These are phyloP conservation scores for Aspergillus sp. DNA, from an alignment of 2,329 filamentous ascomycete genomes.

Conservation along the genomic window DNA sequence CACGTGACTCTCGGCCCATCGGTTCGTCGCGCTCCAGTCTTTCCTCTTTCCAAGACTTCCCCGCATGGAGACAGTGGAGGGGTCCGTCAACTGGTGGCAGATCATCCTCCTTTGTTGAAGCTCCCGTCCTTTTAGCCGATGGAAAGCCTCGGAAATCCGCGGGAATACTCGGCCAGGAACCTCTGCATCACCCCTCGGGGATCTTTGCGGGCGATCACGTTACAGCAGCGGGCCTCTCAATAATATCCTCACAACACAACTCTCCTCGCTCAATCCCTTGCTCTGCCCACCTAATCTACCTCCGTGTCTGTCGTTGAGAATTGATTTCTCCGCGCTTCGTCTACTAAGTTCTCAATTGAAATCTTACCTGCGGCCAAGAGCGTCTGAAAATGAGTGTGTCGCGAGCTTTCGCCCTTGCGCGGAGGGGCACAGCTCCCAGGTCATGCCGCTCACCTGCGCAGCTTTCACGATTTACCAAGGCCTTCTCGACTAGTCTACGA, in stretches of 20 bases:
- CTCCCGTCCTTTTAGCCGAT: constrained; percentile 1
- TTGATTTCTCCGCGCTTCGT: neutral
- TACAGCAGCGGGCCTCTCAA: neutral
- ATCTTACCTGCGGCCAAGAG: neutral
- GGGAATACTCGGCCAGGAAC: constrained; percentile 5
- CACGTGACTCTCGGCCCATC: constrained; percentile 13
- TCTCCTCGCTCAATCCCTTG: neutral
- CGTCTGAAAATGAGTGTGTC: constrained; percentile 17
- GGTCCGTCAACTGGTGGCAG: neutral
- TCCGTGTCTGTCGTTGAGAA: neutral
- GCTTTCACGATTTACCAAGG: constrained; percentile 17
- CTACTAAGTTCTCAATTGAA: neutral
- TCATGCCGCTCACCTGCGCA: neutral
- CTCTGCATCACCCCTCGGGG: constrained; percentile 1
- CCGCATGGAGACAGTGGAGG: constrained; percentile 18
- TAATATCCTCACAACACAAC: neutral
- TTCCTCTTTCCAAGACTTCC: constrained; percentile 15
- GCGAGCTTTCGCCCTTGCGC: constrained; percentile 12
- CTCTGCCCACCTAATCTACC: neutral
- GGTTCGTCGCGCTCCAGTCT: neutral
- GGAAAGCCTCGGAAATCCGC: constrained; percentile 15
- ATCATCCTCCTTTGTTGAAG: neutral
- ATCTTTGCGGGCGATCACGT: constrained; percentile 10
- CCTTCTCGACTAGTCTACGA: constrained; percentile 49
- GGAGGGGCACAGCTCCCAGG: constrained; percentile 13